phyloP scores from a whole-genome alignment of 352 stramenopile species.

The Globisporangium paroecandrum region DNA sequence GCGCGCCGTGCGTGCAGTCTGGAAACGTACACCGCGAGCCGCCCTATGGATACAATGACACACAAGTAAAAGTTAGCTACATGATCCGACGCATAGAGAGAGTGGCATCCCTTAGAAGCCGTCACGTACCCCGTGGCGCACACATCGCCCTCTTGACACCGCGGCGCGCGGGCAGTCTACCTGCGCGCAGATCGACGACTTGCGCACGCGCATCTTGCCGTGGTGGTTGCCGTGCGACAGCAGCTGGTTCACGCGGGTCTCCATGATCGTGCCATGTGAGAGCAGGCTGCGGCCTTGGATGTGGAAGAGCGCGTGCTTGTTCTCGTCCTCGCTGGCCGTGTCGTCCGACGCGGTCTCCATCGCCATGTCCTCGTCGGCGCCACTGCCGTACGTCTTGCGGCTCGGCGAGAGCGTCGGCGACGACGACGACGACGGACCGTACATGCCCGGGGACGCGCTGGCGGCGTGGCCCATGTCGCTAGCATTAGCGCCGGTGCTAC shows the following conservation, averaged over 20 bases:
- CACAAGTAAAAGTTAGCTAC: neutral
- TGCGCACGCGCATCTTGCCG: constrained; percentile 67
- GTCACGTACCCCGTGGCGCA: constrained; percentile 37
- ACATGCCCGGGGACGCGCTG: constrained; percentile 10
- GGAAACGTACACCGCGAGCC: constrained; percentile 56
- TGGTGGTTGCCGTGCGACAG: constrained; percentile 55
- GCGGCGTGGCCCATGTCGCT: constrained; percentile 1
- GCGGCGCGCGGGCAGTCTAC: constrained; percentile 46
- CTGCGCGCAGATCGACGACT: constrained; percentile 57
- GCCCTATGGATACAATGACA: constrained; percentile 20
- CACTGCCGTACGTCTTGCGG: constrained; percentile 28
- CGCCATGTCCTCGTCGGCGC: constrained; percentile 21
- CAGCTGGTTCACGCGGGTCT: constrained; percentile 56
- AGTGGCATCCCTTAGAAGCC: neutral
- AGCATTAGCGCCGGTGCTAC: constrained; percentile 13
- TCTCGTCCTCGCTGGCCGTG: constrained; percentile 34
- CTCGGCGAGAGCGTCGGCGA: constrained; percentile 45
- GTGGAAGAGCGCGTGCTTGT: constrained; percentile 36
- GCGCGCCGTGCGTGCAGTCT: constrained; percentile 54
- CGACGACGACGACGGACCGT: constrained; percentile 13
- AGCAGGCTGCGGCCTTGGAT: constrained; percentile 55
- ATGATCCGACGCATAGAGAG: neutral
- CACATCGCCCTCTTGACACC: constrained; percentile 50
- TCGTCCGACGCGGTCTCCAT: constrained; percentile 24
- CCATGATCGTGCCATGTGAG: constrained; percentile 41